Percentiles rank a stretch among this genome's conserved stretches.
Evolutionary conservation across 2,329 filamentous ascomycete species (phyloP).

Genomic region (Ceratocystis lukuohia): DNA sequence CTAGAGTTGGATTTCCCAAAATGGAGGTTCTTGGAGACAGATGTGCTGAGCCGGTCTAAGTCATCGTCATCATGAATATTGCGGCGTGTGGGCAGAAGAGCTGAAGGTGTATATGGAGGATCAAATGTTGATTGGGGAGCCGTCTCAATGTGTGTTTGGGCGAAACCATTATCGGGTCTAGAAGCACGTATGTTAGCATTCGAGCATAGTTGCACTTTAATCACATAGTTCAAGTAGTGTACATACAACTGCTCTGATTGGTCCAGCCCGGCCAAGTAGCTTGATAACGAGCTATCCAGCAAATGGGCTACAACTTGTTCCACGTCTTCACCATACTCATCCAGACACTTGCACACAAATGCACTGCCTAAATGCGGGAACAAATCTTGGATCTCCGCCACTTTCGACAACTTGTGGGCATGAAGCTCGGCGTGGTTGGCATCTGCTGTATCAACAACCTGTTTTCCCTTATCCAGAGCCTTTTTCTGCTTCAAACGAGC

Average conservation of each 20-base stretch:
- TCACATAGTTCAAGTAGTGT: background rate
- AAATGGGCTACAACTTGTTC: constrained; percentile 72
- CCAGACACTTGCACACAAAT: constrained; percentile 66
- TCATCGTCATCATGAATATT: constrained; percentile 75
- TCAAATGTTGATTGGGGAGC: constrained; percentile 48
- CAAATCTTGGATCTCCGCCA: constrained; percentile 84
- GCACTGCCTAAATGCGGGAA: constrained; percentile 77
- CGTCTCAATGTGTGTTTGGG: constrained; percentile 27
- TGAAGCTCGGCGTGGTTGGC: constrained; percentile 43
- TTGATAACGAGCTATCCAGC: constrained; percentile 61
- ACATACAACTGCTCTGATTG: constrained; percentile 47
- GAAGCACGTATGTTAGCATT: background rate
- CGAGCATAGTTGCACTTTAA: background rate
- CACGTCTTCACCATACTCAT: constrained; percentile 62
- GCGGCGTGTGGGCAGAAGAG: constrained; percentile 41
- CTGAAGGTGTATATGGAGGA: constrained; percentile 23
- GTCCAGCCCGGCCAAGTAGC: constrained; percentile 51
- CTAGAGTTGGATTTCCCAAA: constrained; percentile 58
- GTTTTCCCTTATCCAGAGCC: constrained; percentile 56
- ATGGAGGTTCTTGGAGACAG: constrained; percentile 51
- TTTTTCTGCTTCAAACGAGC: constrained; percentile 23
- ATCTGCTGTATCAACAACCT: constrained; percentile 28
- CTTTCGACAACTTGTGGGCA: constrained; percentile 67
- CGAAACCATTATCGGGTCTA: constrained; percentile 13
- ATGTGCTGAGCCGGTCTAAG: constrained; percentile 55